A percentile compares a stretch with the other conserved stretches of the same genome.
Evolutionary conservation across 2,329 filamentous ascomycete species (phyloP).

Genomic region (Ceratocystis lukuohia): DNA sequence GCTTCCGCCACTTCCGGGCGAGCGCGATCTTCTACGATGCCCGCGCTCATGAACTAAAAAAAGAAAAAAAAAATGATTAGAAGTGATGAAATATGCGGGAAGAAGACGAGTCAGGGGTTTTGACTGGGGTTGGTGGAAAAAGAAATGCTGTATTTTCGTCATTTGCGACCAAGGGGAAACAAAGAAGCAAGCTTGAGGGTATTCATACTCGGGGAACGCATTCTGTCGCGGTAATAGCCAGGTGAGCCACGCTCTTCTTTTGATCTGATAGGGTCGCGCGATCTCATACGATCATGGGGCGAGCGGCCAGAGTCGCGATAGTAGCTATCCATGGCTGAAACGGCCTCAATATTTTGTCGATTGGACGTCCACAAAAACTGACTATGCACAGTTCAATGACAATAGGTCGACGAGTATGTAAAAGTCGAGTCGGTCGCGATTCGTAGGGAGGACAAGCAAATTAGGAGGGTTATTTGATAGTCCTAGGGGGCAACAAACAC

Average conservation of each 20-base stretch:
- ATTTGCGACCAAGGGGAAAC: neutral
- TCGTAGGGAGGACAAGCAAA: constrained; percentile 1
- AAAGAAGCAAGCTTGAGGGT: neutral
- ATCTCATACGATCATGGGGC: constrained; percentile 38
- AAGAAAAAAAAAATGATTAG: constrained; percentile 17
- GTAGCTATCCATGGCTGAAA: constrained; percentile 40
- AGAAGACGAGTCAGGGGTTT: too few relatives aligned
- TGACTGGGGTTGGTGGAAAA: neutral
- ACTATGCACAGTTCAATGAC: neutral
- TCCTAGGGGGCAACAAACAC: constrained; percentile 24
- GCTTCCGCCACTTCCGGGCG: constrained; percentile 38
- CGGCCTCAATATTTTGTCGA: constrained; percentile 9
- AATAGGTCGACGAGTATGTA: neutral
- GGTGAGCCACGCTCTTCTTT: constrained; percentile 44
- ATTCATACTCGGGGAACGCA: constrained; percentile 56
- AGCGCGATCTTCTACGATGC: constrained; percentile 51
- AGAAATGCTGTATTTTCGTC: neutral
- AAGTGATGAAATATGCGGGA: too few relatives aligned
- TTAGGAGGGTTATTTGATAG: constrained; percentile 20
- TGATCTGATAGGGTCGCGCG: constrained; percentile 38
- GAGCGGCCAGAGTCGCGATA: constrained; percentile 43
- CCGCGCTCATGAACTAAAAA: constrained; percentile 42
- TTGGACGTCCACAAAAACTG: neutral
- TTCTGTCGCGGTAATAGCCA: constrained; percentile 32
- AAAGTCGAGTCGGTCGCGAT: neutral